Evolutionary conservation across 257 asterid species (phyloP), one percentile per base, ranked within the genome.

Genomic region (Coffea canephora): DNA sequence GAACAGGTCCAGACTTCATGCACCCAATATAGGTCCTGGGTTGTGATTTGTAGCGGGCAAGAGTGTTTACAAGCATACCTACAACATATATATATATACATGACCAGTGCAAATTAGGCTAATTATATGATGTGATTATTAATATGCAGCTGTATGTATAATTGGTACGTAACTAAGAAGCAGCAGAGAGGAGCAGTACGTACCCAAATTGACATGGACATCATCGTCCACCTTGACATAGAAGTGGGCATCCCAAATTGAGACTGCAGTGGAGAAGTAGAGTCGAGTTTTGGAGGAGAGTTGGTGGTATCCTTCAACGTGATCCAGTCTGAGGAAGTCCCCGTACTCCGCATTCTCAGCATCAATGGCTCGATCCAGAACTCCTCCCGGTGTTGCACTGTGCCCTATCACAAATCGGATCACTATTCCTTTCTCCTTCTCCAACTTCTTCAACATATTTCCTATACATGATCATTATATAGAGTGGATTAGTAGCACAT

Each of bases 1-100:
- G 97, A 69, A 89, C 97, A 0, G 96, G 96, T 18, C 97, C 97
- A 8, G 96, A 92, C 84, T 92, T 92, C 97, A 92, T 92, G 87
- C 97, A 92, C 1, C 97, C 97, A n/a, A 92, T 89, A n/a, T 92
- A 92, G 39, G 82, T 64, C 78, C 97, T 83, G 8, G 96, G 91
- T 69, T 85, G 89, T 18, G 88, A 83, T 83, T 87, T 90, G 88
- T 92, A 87, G 74, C 82, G 87, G 8, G 89, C 88, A 15, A 89
- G 89, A 19, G 90, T 87, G 77, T 65, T 84, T 46, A 78, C 81
- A 57, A 57, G 65, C 65, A 57, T 18, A 19, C 65, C 27, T 57
- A 12, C 5, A 52, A 52, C 13, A 31, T 31, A 31, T 31, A 52
- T 52, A 52, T 13, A 18, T 4, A 39, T 39, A 39, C 43, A 54